Evolutionary conservation across 768 basidiomycete genomes (phyloP).

Genomic region (Pisolithus tinctorius): DNA sequence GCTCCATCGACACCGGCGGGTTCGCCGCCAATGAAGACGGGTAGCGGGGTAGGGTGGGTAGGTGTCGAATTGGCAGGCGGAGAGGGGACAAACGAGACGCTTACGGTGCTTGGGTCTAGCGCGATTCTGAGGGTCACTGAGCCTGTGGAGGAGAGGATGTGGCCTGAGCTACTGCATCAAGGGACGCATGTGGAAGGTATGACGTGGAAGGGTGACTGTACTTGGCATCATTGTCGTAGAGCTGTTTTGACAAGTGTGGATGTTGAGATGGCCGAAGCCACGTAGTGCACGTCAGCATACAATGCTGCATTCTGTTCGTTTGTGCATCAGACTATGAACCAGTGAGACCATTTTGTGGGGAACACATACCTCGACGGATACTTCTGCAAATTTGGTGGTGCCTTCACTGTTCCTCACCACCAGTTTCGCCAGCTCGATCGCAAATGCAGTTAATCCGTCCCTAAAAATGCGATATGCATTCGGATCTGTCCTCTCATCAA

Average conservation of each 20-base stretch:
- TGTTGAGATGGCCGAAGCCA: constrained; percentile 88
- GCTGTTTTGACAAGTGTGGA: constrained; percentile 96
- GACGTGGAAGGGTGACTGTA: background rate
- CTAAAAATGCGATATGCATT: constrained; percentile 69
- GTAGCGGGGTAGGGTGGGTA: constrained; percentile 40
- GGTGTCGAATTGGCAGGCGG: constrained; percentile 32
- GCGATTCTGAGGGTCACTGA: constrained; percentile 54
- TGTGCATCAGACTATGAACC: too few relatives aligned
- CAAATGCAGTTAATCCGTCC: constrained; percentile 75
- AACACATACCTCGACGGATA: constrained; percentile 72
- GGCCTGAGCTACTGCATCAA: constrained; percentile 73
- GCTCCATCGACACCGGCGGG: constrained; percentile 83
- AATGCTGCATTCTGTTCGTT: constrained; percentile 62
- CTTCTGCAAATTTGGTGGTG: constrained; percentile 94
- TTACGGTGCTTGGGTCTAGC: constrained; percentile 72
- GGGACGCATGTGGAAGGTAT: background rate
- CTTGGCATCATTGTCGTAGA: constrained; percentile 84
- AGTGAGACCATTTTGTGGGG: background rate
- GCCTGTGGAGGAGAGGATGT: constrained; percentile 89
- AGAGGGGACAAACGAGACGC: constrained; percentile 80
- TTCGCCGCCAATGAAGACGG: constrained; percentile 85
- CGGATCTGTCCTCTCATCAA: constrained; percentile 58
- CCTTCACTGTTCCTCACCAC: constrained; percentile 98
- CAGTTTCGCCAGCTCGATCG: constrained; percentile 83
- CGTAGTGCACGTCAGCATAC: constrained; percentile 80